These are phyloP conservation scores for Talaromyces wortmannii DNA, from an alignment of 495 filamentous ascomycete species.

Conservation along the genomic window DNA sequence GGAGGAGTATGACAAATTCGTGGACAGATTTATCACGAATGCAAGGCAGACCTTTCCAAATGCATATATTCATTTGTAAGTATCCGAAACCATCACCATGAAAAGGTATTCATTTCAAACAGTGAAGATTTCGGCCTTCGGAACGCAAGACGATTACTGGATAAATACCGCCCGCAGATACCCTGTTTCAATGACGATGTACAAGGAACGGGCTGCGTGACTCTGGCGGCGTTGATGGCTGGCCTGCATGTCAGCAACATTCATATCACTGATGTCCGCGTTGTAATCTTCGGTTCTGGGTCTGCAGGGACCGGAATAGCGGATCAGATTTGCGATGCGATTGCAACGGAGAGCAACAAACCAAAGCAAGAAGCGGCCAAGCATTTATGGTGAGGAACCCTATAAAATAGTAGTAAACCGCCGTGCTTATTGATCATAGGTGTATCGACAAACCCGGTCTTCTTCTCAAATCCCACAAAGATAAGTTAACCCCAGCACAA, in stretches of 20 bases:
- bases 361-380: conserved; percentile 67
- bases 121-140: conserved; percentile 53
- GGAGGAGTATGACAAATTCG: conserved; percentile 70
- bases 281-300: conserved; percentile 75
- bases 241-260: conserved; percentile 62
- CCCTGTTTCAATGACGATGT: conserved; percentile 92
- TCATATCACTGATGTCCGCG: conserved; percentile 57
- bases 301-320: conserved; percentile 85
- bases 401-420: too few species aligned
- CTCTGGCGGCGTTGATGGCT: conserved; percentile 72
- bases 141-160: conserved; percentile 62
- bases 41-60: conserved; percentile 65
- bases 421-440: conserved; percentile 36
- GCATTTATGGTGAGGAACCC: conserved; percentile 65
- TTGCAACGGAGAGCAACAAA: conserved; percentile 59
- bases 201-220: conserved; percentile 85
- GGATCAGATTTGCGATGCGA: conserved; percentile 74
- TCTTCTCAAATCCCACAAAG: conserved; percentile 54
- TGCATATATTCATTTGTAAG: conserved; percentile 77
- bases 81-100: neutral
- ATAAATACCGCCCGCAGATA: conserved; percentile 62
- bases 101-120: neutral
- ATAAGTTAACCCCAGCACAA: conserved; percentile 59
- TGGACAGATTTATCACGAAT: conserved; percentile 64
- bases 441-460: conserved; percentile 82